phyloP scores from a whole-genome alignment of 768 basidiomycete genomes.

The Boletellus sp. region DNA sequence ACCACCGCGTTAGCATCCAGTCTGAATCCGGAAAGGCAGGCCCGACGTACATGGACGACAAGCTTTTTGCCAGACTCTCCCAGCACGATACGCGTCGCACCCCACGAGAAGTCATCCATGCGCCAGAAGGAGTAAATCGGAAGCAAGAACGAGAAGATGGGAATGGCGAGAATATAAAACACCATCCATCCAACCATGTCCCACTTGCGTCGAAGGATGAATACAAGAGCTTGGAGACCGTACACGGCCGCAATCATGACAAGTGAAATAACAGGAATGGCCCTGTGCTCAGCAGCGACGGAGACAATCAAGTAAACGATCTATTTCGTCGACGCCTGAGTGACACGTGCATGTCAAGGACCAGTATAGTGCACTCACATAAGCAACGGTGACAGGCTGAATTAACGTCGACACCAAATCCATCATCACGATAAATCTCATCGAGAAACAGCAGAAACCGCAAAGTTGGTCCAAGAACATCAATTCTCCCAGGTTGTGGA shows the following conservation, averaged over 20 bases:
- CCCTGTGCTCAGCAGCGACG: slow-evolving; percentile 59
- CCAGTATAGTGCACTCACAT: slow-evolving; percentile 57
- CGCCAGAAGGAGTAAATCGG: slow-evolving; percentile 96
- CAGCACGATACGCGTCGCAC: slow-evolving; percentile 85
- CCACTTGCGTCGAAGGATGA: slow-evolving; percentile 91
- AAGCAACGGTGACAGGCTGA: slow-evolving; percentile 83
- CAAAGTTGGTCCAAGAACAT: slow-evolving; percentile 89
- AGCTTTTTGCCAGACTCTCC: slow-evolving; percentile 96
- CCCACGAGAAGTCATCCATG: slow-evolving; percentile 99
- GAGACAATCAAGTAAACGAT: slow-evolving; percentile 86
- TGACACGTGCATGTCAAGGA: not conserved
- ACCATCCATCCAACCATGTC: slow-evolving; percentile 99
- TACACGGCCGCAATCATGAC: slow-evolving; percentile 94
- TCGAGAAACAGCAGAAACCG: slow-evolving; percentile 98
- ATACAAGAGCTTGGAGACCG: slow-evolving; percentile 89
- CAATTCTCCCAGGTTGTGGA: slow-evolving; percentile 94
- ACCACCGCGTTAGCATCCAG: slow-evolving; percentile 7
- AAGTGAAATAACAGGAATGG: slow-evolving; percentile 77
- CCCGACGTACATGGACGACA: slow-evolving; percentile 76
- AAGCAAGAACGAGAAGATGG: slow-evolving; percentile 88
- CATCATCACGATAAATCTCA: slow-evolving; percentile 98
- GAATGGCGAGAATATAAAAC: slow-evolving; percentile 94
- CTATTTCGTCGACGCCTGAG: slow-evolving; percentile 36
- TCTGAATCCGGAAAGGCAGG: not conserved
- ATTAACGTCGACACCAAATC: slow-evolving; percentile 86